These are phyloP conservation scores for Leccinum boreale DNA, from an alignment of 768 basidiomycete genomes.

Conservation along the genomic window DNA sequence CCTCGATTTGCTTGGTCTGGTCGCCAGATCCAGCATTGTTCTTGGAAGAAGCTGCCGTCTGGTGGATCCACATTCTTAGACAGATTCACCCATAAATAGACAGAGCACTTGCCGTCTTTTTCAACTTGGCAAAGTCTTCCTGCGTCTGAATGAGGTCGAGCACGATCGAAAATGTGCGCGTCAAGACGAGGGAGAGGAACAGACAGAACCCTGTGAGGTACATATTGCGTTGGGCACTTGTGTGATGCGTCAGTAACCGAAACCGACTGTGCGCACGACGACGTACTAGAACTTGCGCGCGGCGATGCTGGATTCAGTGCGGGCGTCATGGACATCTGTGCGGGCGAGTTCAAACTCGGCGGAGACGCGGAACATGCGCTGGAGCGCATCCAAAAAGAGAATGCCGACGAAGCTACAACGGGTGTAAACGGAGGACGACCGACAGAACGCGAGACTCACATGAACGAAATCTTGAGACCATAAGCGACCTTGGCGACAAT, in stretches of 20 bases:
- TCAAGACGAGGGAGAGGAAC: constrained; percentile 93
- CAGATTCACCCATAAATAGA: neutral
- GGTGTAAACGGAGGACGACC: constrained; percentile 3
- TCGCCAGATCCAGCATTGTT: constrained; percentile 19
- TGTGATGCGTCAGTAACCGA: neutral
- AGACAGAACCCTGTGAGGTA: constrained; percentile 93
- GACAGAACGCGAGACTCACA: constrained; percentile 46
- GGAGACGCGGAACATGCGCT: constrained; percentile 84
- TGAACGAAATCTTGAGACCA: constrained; percentile 91
- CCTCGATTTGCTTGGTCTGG: constrained; percentile 46
- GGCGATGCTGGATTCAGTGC: constrained; percentile 84
- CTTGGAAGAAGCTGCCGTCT: constrained; percentile 37
- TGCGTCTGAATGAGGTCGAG: constrained; percentile 89
- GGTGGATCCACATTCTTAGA: neutral
- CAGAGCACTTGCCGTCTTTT: constrained; percentile 45
- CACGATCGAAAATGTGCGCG: constrained; percentile 88
- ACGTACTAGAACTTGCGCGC: constrained; percentile 92
- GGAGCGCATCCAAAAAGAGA: constrained; percentile 87
- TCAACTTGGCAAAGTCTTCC: constrained; percentile 82
- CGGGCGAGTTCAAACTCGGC: constrained; percentile 72
- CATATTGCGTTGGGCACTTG: constrained; percentile 81
- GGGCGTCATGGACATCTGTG: constrained; percentile 53
- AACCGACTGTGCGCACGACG: neutral
- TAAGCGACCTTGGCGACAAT: constrained; percentile 85
- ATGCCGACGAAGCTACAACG: constrained; percentile 72